These are phyloP conservation scores for Ogataea paradorogensis DNA, from an alignment of 805 yeast species.

Conservation along the genomic window DNA sequence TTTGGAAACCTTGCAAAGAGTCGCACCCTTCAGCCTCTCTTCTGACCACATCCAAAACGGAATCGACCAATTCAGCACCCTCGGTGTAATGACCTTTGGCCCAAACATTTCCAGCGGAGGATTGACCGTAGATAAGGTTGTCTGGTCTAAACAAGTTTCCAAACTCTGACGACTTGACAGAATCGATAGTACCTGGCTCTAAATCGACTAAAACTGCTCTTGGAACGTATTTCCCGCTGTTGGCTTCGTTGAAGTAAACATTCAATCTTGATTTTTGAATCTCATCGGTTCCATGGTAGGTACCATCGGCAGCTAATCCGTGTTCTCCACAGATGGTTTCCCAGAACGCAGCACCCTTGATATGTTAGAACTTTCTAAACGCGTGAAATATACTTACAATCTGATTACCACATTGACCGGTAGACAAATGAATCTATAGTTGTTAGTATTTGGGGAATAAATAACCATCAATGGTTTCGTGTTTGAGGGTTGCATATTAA, in stretches of 20 bases:
- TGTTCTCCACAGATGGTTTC: slow-evolving; percentile 89
- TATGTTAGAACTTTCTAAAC: slow-evolving; percentile 14
- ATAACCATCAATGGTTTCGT: slow-evolving; percentile 1
- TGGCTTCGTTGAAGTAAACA: slow-evolving; percentile 87
- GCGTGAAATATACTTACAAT: slow-evolving; percentile 50
- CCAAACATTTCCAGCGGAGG: slow-evolving; percentile 96
- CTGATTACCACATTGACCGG: slow-evolving; percentile 99
- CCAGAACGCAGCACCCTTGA: slow-evolving; percentile 88
- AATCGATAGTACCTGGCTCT: slow-evolving; percentile 92
- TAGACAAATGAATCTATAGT: slow-evolving; percentile 84
- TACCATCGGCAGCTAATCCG: slow-evolving; percentile 73
- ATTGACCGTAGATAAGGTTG: slow-evolving; percentile 83
- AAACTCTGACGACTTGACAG: slow-evolving; percentile 73
- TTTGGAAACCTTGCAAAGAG: slow-evolving; percentile 92
- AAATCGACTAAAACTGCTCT: slow-evolving; percentile 89
- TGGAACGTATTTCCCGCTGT: slow-evolving; percentile 86
- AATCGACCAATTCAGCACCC: slow-evolving; percentile 91
- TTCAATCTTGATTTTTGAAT: slow-evolving; percentile 54
- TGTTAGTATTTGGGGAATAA: slow-evolving; percentile 13
- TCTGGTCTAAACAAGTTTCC: slow-evolving; percentile 92
- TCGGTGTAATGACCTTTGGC: slow-evolving; percentile 97
- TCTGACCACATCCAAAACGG: slow-evolving; percentile 84
- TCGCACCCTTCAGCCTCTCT: slow-evolving; percentile 94
- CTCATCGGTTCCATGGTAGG: slow-evolving; percentile 59
- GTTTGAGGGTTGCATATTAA: slow-evolving; percentile 1